Evolutionary conservation across 1,284 basidiomycete genomes (phyloP).

Genomic region (Ganoderma resinaceum): DNA sequence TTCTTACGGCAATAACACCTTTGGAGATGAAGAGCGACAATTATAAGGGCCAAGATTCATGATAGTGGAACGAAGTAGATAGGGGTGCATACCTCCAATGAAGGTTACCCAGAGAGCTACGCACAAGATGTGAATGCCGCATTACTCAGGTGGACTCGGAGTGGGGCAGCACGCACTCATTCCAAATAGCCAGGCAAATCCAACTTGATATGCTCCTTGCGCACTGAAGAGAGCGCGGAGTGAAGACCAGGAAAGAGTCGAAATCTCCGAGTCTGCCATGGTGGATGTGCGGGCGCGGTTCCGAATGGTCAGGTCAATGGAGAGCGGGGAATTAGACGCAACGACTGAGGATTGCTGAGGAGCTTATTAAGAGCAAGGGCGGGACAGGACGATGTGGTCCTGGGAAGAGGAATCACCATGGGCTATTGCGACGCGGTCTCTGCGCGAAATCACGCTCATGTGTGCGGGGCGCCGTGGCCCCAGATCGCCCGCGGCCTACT

Average conservation of each 20-base stretch:
- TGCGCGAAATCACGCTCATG: constrained; percentile 29
- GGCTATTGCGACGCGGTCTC: constrained; percentile 13
- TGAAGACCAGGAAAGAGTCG: constrained; percentile 47
- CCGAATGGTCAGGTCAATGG: background rate
- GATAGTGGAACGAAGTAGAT: background rate
- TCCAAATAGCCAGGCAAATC: constrained; percentile 69
- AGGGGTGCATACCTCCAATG: constrained; percentile 58
- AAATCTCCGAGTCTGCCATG: constrained; percentile 30
- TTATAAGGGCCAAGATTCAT: background rate
- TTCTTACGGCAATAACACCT: constrained; percentile 66
- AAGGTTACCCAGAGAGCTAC: constrained; percentile 72
- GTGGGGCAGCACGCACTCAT: constrained; percentile 59
- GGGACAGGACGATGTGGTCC: constrained; percentile 22
- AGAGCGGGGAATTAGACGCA: background rate
- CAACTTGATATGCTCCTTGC: constrained; percentile 59
- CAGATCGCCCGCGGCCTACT: background rate
- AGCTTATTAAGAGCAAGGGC: background rate
- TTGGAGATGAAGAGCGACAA: background rate
- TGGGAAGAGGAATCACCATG: constrained; percentile 1
- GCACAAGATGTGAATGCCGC: constrained; percentile 8
- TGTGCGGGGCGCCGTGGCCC: constrained; percentile 9
- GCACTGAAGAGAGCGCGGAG: constrained; percentile 50
- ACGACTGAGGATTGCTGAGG: background rate
- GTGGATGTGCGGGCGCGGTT: background rate
- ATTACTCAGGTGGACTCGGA: constrained; percentile 4